phyloP scores from a whole-genome alignment of 192 early-diverging fungal genomes.

The Dissophora ornata region DNA sequence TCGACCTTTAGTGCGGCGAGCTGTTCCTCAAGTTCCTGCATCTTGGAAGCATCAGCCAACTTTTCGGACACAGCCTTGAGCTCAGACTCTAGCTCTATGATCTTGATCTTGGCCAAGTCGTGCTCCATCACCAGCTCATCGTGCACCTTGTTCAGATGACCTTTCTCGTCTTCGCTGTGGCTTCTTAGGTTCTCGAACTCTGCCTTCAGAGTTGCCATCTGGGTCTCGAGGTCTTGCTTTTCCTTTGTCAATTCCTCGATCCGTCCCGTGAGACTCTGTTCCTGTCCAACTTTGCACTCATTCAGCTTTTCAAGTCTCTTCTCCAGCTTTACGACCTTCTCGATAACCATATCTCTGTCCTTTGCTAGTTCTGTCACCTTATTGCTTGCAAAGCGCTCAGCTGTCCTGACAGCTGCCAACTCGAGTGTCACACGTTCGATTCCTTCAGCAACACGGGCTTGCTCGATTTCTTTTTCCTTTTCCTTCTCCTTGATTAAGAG shows the following conservation, averaged over 20 bases:
- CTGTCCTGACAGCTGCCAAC: conserved; percentile 34
- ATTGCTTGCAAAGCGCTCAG: conserved; percentile 36
- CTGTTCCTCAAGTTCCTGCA: conserved; percentile 8
- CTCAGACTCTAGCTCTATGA: conserved; percentile 4
- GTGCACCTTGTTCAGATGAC: not conserved
- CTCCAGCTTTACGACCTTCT: conserved; percentile 38
- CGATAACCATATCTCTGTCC: conserved; percentile 32
- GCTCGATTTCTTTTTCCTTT: conserved; percentile 36
- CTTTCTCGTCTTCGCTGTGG: not conserved
- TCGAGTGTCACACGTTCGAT: conserved; percentile 42
- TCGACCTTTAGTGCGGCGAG: conserved; percentile 10
- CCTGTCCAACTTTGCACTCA: conserved; percentile 41
- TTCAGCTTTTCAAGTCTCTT: conserved; percentile 24
- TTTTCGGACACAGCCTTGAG: not conserved
- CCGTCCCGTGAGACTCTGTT: conserved; percentile 32
- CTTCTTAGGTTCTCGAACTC: conserved; percentile 1
- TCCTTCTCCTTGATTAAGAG: conserved; percentile 41
- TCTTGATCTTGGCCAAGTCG: not conserved
- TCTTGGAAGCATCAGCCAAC: conserved; percentile 1
- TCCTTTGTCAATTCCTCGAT: conserved; percentile 26
- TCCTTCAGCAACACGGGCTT: conserved; percentile 34
- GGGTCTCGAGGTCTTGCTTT: conserved; percentile 8
- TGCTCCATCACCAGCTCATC: not conserved
- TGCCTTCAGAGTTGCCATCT: not conserved
- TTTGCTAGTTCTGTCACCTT: conserved; percentile 48